Evolutionary conservation across 805 yeast genomes (phyloP), one percentile per base, ranked within the genome.

Genomic region (Saturnispora diversa): DNA sequence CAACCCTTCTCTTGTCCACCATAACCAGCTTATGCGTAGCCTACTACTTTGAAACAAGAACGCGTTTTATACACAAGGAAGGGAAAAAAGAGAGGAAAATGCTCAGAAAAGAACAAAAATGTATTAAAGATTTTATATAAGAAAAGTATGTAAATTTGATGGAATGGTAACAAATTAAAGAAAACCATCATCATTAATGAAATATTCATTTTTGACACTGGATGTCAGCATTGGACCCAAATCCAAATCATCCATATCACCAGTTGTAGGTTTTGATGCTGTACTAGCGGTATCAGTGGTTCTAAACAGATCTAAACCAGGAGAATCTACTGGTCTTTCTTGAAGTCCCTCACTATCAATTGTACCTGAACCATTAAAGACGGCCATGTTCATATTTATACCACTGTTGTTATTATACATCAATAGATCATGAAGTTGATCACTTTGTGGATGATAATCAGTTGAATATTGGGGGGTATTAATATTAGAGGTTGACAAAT

Each of bases 291-390:
- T 35, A 4, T 43, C 43, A 12, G 37, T 38, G 12, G 36, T 23
- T 19, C 44, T 25, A 24, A 45, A 45, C 19, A 45, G 30, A 33
- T 45, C 48, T 16, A 45, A 40, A 12, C 39, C 48, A 10, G 45
- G 39, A 3, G 48, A 45, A 19, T 45, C 48, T 13, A 42, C 44
- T 9, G 35, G 28, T 15, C 41, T 15, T 24, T 38, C 39, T 27
- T 24, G 39, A 13, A 36, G 21, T 4, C 28, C 23, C 9, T 45
- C 48, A 24, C 45, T 42, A 17, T 45, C 48, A 21, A 42, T 44
- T 12, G 40, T 31, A 8, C 31, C 29, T 6, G 48, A 27, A 9
- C 38, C 42, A 32, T 45, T 45, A 27, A 45, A 45, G 13, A 45
- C 32, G 7, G 45, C 47, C 28, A 34, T 43, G 25, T 36, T 29